Conservation (phyloP, 2,329 filamentous ascomycete species). For the Alternaria triticimaculans region DNA sequence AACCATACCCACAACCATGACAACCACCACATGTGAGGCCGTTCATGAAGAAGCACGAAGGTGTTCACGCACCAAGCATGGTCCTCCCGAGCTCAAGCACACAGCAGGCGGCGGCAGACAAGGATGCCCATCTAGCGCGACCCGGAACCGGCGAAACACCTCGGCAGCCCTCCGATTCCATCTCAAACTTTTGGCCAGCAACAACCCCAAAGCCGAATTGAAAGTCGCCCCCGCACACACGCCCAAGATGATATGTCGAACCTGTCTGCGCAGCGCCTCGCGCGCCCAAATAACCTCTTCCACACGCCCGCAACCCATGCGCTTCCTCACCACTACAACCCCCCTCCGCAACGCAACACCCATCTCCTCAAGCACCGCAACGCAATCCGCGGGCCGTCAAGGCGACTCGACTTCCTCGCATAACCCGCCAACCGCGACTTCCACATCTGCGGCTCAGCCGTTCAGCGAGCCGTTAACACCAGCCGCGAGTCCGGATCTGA, state of each 20-base stretch:
- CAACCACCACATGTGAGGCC: background rate
- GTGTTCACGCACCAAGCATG: background rate
- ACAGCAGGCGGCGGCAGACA: background rate
- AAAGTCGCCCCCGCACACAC: slow-evolving; percentile 2
- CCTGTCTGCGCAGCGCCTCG: slow-evolving; percentile 46
- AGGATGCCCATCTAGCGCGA: background rate
- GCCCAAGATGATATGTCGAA: slow-evolving; percentile 49
- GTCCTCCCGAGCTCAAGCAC: background rate
- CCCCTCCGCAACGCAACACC: slow-evolving; percentile 32
- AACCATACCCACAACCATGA: background rate
- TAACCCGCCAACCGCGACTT: slow-evolving; percentile 51
- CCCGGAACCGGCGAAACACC: slow-evolving; percentile 16
- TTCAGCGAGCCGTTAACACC: slow-evolving; percentile 52
- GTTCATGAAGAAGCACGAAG: background rate
- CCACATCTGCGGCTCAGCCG: slow-evolving; percentile 55
- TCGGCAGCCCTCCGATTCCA: slow-evolving; percentile 12
- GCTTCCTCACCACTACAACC: slow-evolving; percentile 36
- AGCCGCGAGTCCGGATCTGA: slow-evolving; percentile 25
- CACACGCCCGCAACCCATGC: slow-evolving; percentile 18
- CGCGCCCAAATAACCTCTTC: slow-evolving; percentile 23
- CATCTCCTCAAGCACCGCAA: slow-evolving; percentile 34
- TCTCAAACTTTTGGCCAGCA: slow-evolving; percentile 24
- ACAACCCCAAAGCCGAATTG: slow-evolving; percentile 7
- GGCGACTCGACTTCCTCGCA: slow-evolving; percentile 32
- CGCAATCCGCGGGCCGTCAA: slow-evolving; percentile 36